Conservation (phyloP, 1,284 basidiomycete species). For the Microbotryomycetes sp. region DNA sequence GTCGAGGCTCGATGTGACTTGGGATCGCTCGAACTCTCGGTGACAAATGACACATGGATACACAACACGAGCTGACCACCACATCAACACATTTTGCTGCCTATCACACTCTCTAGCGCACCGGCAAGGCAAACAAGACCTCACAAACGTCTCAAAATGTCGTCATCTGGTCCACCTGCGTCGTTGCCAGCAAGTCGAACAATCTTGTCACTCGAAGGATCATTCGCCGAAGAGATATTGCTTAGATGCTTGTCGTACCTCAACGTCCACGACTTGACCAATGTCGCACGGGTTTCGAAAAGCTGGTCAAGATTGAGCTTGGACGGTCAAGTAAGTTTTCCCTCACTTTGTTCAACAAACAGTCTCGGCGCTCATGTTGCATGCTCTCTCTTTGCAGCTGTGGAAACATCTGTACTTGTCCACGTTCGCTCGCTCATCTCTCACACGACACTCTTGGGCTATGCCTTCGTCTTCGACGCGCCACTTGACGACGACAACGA, state of each 20-base stretch:
- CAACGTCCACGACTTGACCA: slow-evolving; percentile 14
- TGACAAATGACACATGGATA: too few species aligned
- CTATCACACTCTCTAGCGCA: too few species aligned
- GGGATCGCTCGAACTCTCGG: too few species aligned
- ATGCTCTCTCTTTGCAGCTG: slow-evolving; percentile 15
- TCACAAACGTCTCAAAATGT: too few species aligned
- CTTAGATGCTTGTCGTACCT: slow-evolving; percentile 26
- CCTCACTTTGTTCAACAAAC: neutral
- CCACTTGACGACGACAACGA: neutral
- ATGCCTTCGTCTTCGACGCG: neutral
- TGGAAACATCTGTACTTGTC: slow-evolving; percentile 29
- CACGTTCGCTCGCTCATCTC: slow-evolving; percentile 10
- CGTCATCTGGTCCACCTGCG: too few species aligned
- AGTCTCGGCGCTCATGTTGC: neutral
- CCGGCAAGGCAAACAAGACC: too few species aligned
- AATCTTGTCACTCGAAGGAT: slow-evolving; percentile 17
- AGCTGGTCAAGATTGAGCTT: slow-evolving; percentile 24
- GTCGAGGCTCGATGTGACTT: too few species aligned
- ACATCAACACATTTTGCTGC: too few species aligned
- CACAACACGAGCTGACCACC: too few species aligned
- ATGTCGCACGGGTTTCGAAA: slow-evolving; percentile 15
- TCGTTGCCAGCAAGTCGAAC: too few species aligned
- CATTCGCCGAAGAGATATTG: slow-evolving; percentile 26
- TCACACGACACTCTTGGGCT: neutral
- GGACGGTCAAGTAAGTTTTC: slow-evolving; percentile 17